These are phyloP conservation scores for Solanum gracilifrons DNA, from an alignment of 257 asterid species.

Conservation along the genomic window DNA sequence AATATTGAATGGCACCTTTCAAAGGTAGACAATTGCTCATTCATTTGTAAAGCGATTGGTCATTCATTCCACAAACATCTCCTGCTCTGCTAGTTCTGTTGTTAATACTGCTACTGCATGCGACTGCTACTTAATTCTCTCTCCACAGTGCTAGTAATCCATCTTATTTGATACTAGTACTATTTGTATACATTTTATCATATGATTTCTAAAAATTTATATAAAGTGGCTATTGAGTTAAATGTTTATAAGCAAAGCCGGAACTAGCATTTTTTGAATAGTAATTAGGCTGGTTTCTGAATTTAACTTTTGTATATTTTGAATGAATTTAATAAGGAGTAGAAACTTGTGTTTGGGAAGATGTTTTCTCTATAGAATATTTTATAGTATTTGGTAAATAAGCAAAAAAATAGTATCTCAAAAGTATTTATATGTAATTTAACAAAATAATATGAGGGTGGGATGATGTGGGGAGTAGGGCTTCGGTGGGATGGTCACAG, in stretches of 20 bases:
- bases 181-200: no score
- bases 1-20: conserved; percentile 40
- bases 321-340: background rate
- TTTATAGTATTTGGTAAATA: no score
- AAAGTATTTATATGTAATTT: no score
- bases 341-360: background rate
- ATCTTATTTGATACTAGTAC: background rate
- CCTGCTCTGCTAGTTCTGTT: background rate
- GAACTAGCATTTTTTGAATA: background rate
- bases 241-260: no score
- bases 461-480: background rate
- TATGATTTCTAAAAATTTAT: no score
- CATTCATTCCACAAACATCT: background rate
- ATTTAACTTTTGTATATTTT: background rate
- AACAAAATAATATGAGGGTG: background rate
- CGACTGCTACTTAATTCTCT: background rate
- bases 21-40: conserved; percentile 23
- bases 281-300: background rate
- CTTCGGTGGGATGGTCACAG: background rate
- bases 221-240: background rate
- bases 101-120: background rate
- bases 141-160: background rate
- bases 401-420: no score
- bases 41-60: conserved; percentile 4
- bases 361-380: no score